Evolutionary conservation across 148 eudicot genomes (phyloP), one percentile per base, ranked within the genome.

Genomic region (Diospyros kaki): DNA sequence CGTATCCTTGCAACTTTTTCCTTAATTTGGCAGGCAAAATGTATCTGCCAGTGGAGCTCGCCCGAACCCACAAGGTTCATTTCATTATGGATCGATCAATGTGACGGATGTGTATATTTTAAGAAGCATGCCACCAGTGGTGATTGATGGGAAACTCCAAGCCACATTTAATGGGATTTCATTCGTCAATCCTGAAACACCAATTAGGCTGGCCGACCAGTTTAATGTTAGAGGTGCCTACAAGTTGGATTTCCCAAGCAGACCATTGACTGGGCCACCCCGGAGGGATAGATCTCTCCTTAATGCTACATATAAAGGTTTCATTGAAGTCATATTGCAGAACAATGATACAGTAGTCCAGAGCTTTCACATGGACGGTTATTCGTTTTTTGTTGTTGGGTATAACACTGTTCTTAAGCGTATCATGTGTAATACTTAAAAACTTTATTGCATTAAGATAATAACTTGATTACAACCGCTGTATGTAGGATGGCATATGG

Each of bases 21-120:
- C 71, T 17, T 14, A 58, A 67, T 12, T 46, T 64, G 63, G 54
- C 87, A 95, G 99, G 97, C 90, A 87, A 84, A 95, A 95, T 59
- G 89, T 72, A 44, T 67, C 93, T 66, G 96, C 99, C 28, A 93
- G 99, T 84, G 98, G 98, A 73, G 98, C 99, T 68, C 93, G 99
- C 46, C 97, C 97, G 10, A 95, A 95, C 73, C 97, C 99, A 28
- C 99, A 95, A 81, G 99, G 99, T 68, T 95, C 99, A 39, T 95
- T 88, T 74, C 97, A 89, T 59, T 95, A 95, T 74, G 99, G 99
- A 51, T 59, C 39, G 18, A 89, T 95, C 68, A 88, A 90, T 68
- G 94, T 95, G 55, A 90, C 98, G 0, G 81, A 91, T 59, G 72
- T 75, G 17, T 93, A 93, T 62, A 17, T 85, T 6, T 55, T 95